Base-by-base conservation (phyloP, 768 basidiomycete genomes). In the Amanita rimosa region DNA sequence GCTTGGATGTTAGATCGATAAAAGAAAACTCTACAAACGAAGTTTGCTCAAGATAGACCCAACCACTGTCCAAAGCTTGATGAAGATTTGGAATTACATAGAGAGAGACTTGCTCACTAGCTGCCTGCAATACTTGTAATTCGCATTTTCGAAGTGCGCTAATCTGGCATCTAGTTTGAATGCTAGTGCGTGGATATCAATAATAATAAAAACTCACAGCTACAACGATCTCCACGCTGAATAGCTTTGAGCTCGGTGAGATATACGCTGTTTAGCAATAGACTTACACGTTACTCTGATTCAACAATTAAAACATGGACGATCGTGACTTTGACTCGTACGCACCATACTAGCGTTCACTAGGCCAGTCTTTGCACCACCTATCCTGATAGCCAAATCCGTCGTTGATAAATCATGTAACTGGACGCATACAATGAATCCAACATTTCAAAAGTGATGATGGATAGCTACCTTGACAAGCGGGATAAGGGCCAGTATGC, bases 131-230 rank as follows among this genome's bases (percentile, higher is more conserved):
- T 22, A 93, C 74, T 17, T 72, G 69, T 6, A 93, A 66, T 61
- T 93, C 83, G 57, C 90, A 92, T 60, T 88, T 84, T n/a, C 72
- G 66, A 48, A 93, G 67, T 0, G 89, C 90, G 40, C 83, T 86
- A 44, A 91, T 79, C 83, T 88, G 53, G 49, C 8, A 45, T n/a
- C 13, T 31, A 24, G 31, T 11, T 27, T 17, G 34, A 43, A 40
- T 33, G n/a, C 38, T 16, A 11, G 16, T 14, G 26, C 14, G 10
- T 14, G 11, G 3, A n/a, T 27, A 35, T 5, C 14, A 41, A 22
- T 33, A 10, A 24, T 3, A 24, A 24, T 5, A 24, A 31, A 46
- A 17, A 67, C 82, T 54, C 58, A 87, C 87, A 48, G 85, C 83
- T 52, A 91, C 74, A 9, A 89, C 84, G 21, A 85, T 63, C 52